Percentiles rank a stretch among this genome's conserved stretches.
phyloP scores from a whole-genome alignment of 352 stramenopile species.

The Globisporangium abappressorium region DNA sequence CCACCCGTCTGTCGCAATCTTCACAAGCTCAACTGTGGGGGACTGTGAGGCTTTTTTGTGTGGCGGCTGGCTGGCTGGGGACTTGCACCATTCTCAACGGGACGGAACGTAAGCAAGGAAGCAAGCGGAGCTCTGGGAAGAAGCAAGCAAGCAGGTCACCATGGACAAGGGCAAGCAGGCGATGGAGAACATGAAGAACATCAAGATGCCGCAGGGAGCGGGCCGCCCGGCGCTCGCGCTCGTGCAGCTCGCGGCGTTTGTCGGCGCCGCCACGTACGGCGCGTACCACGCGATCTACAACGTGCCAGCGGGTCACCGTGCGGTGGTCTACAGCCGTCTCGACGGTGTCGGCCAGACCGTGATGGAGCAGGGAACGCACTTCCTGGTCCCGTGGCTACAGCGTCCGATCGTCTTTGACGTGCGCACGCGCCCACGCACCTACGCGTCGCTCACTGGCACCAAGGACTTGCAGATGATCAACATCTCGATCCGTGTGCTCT shows the following conservation, averaged over 20 bases:
- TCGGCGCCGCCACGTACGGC: slow-evolving; percentile 64
- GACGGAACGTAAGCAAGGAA: slow-evolving; percentile 16
- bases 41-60: neutral
- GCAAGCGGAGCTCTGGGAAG: neutral
- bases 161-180: slow-evolving; percentile 86
- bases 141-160: slow-evolving; percentile 15
- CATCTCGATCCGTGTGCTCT: slow-evolving; percentile 98
- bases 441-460: slow-evolving; percentile 88
- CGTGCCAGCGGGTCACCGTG: slow-evolving; percentile 84
- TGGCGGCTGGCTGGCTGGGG: slow-evolving; percentile 27
- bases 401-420: slow-evolving; percentile 95
- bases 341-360: slow-evolving; percentile 75
- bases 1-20: slow-evolving; percentile 5
- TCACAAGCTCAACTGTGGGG: neutral
- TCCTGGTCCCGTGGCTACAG: slow-evolving; percentile 98
- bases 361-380: slow-evolving; percentile 95
- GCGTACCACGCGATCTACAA: slow-evolving; percentile 88
- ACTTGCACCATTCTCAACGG: slow-evolving; percentile 21
- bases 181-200: slow-evolving; percentile 90
- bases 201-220: slow-evolving; percentile 75
- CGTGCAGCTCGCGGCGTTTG: slow-evolving; percentile 58
- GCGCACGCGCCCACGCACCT: slow-evolving; percentile 91
- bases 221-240: slow-evolving; percentile 56
- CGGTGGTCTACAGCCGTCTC: slow-evolving; percentile 90
- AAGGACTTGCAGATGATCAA: slow-evolving; percentile 99